Base-by-base conservation (phyloP, 176 grass and related monocot species). In the Panicum miliaceum region DNA sequence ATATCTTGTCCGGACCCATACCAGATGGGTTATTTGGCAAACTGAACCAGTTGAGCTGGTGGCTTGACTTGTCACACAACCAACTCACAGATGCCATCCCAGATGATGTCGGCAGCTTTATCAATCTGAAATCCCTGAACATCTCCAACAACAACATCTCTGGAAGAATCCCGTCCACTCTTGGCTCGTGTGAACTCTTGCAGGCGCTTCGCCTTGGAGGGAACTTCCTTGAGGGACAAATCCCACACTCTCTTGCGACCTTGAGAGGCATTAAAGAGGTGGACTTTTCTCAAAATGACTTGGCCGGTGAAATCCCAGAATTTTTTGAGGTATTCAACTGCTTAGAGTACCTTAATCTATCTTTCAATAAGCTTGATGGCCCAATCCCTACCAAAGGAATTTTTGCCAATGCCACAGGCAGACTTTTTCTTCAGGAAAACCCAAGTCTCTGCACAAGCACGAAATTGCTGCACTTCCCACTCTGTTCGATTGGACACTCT, bases 231-330 rank as follows among this genome's bases (percentile, higher is more conserved):
- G 20, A 87, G 32, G 87, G 90, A 63, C 25, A 18, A 15, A 87
- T 92, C 66, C 90, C 90, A 64, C 8, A 4, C 3, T 76, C 86
- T 1, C 72, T 92, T 23, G 34, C 0, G 10, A 64, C 37, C 12
- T 50, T 92, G 64, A 75, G 35, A 71, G 90, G 90, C 5, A 69
- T 92, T 18, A 38, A 20, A 25, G 50, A 36, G 26, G 12, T 92
- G 37, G 90, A 92, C 64, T 48, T 92, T 42, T 92, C 90, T 46
- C 27, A 5, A 13, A 92, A 92, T 15, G 65, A 63, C 10, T 61
- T 92, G 13, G 86, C 77, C 7, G 83, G 83, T 18, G 0, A 63
- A 73, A 74, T 92, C 20, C 90, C 90, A n/a, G 64, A 78, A 9
- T 76, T 92, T 3, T 32, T 92, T 3, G 3, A n/a, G 25, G 4